Percentiles rank a stretch among this genome's conserved stretches.
phyloP scores from a whole-genome alignment of 768 basidiomycete species.

The Leucogyrophana mollusca region DNA sequence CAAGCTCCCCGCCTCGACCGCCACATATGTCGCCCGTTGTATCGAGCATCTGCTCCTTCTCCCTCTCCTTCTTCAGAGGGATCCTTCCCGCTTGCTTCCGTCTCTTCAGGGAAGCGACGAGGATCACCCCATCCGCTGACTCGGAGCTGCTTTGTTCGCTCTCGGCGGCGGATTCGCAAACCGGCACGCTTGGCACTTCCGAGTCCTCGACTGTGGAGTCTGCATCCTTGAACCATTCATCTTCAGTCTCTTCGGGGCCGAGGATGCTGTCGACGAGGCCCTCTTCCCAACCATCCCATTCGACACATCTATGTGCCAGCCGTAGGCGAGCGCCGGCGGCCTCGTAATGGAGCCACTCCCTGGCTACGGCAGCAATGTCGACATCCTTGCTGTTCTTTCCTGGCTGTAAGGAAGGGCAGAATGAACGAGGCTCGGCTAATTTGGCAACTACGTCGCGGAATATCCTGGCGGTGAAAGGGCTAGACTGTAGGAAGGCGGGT shows the following conservation, averaged over 20 bases:
- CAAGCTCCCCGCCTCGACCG: conserved; percentile 76
- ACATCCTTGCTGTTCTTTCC: conserved; percentile 17
- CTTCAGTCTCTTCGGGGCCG: conserved; percentile 68
- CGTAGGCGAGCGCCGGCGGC: conserved; percentile 62
- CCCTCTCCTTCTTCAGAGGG: conserved; percentile 57
- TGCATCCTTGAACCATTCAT: conserved; percentile 62
- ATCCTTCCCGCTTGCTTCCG: conserved; percentile 43
- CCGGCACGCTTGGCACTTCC: not conserved
- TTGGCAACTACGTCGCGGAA: conserved; percentile 65
- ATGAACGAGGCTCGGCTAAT: conserved; percentile 31
- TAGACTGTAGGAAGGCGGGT: conserved; percentile 77
- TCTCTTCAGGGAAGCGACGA: conserved; percentile 24
- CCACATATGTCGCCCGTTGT: conserved; percentile 77
- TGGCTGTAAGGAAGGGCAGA: conserved; percentile 14
- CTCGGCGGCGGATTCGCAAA: not conserved
- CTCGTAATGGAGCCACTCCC: conserved; percentile 78
- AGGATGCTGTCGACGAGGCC: conserved; percentile 75
- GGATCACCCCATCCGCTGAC: conserved; percentile 16
- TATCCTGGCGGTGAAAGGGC: conserved; percentile 67
- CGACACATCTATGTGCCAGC: conserved; percentile 75
- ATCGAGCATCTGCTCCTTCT: conserved; percentile 69
- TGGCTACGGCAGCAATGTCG: conserved; percentile 46
- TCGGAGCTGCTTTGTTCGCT: conserved; percentile 2
- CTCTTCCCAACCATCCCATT: conserved; percentile 94
- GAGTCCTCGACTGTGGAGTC: conserved; percentile 23